Evolutionary conservation across 2,329 filamentous ascomycete species (phyloP).

Genomic region (Colletotrichum paranaense): DNA sequence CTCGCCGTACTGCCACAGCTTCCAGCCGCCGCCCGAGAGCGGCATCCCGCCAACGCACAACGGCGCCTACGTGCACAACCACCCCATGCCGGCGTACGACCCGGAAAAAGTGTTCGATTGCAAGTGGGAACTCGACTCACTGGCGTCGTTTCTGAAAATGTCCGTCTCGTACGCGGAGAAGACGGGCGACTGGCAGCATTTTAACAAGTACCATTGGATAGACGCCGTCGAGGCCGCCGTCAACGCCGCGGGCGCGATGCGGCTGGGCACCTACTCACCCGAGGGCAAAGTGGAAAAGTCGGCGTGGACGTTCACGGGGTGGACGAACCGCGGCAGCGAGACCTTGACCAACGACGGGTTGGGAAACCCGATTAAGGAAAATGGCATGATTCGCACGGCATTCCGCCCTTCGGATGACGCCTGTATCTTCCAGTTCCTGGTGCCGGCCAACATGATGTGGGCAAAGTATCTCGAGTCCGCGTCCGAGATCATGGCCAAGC

Average conservation of each 20-base stretch:
- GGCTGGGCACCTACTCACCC: conserved; percentile 77
- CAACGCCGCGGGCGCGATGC: conserved; percentile 75
- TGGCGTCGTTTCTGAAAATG: conserved; percentile 86
- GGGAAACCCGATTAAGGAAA: conserved; percentile 85
- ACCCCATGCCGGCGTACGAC: conserved; percentile 73
- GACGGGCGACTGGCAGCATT: conserved; percentile 76
- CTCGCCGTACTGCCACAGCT: conserved; percentile 88
- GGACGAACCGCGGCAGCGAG: conserved; percentile 80
- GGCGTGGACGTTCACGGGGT: conserved; percentile 84
- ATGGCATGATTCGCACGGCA: conserved; percentile 85
- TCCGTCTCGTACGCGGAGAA: conserved; percentile 80
- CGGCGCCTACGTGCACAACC: conserved; percentile 67
- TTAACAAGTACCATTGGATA: conserved; percentile 78
- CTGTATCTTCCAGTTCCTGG: conserved; percentile 85
- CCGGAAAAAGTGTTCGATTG: conserved; percentile 79
- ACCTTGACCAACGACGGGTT: conserved; percentile 81
- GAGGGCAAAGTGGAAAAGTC: conserved; percentile 65
- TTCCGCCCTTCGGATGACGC: conserved; percentile 90
- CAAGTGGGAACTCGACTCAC: conserved; percentile 92
- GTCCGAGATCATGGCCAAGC: conserved; percentile 55
- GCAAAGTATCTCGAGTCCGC: conserved; percentile 68
- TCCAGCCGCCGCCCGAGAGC: conserved; percentile 85
- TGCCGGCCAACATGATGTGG: conserved; percentile 92
- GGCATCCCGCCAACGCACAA: conserved; percentile 70
- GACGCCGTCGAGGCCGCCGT: conserved; percentile 78